phyloP scores from a whole-genome alignment of 2,329 filamentous ascomycete species.

The Lachnellula cervina region DNA sequence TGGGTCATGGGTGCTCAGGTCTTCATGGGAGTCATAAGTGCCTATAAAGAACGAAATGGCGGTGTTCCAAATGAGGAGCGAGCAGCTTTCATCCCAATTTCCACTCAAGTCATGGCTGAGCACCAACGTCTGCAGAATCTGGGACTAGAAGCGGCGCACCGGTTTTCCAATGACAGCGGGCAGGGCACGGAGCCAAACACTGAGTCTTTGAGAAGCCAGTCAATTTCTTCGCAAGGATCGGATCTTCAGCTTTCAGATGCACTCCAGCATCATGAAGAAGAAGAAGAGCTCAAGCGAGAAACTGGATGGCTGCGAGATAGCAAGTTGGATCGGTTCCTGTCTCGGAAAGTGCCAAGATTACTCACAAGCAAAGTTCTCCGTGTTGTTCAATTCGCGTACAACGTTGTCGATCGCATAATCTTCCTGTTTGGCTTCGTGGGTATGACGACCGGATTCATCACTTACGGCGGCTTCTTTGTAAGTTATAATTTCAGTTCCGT shows the following conservation, averaged over 20 bases:
- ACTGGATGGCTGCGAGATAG: slow-evolving; percentile 35
- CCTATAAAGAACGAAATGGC: slow-evolving; percentile 26
- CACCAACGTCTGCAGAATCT: slow-evolving; percentile 42
- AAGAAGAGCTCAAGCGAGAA: slow-evolving; percentile 46
- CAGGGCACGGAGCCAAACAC: slow-evolving; percentile 67
- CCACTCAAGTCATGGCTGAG: slow-evolving; percentile 49
- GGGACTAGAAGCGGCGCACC: slow-evolving; percentile 39
- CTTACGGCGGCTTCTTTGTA: slow-evolving; percentile 81
- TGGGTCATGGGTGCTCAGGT: slow-evolving; percentile 68
- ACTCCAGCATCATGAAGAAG: slow-evolving; percentile 2
- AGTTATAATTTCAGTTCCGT: slow-evolving; percentile 36
- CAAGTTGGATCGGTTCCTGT: slow-evolving; percentile 46
- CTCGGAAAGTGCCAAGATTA: slow-evolving; percentile 49
- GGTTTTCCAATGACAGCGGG: slow-evolving; percentile 66
- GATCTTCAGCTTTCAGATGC: slow-evolving; percentile 25
- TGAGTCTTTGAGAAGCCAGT: slow-evolving; percentile 61
- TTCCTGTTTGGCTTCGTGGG: slow-evolving; percentile 73
- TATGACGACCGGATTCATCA: slow-evolving; percentile 66
- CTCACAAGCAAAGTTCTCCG: slow-evolving; percentile 53
- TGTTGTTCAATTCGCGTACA: slow-evolving; percentile 56
- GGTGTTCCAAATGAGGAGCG: slow-evolving; percentile 40
- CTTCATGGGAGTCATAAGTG: slow-evolving; percentile 42
- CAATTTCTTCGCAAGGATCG: slow-evolving; percentile 54
- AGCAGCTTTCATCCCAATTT: slow-evolving; percentile 58
- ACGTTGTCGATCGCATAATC: slow-evolving; percentile 69